Evolutionary conservation across 2,329 filamentous ascomycete genomes (phyloP), one percentile per base, ranked within the genome.

Genomic region (Chaetomium strumarium): DNA sequence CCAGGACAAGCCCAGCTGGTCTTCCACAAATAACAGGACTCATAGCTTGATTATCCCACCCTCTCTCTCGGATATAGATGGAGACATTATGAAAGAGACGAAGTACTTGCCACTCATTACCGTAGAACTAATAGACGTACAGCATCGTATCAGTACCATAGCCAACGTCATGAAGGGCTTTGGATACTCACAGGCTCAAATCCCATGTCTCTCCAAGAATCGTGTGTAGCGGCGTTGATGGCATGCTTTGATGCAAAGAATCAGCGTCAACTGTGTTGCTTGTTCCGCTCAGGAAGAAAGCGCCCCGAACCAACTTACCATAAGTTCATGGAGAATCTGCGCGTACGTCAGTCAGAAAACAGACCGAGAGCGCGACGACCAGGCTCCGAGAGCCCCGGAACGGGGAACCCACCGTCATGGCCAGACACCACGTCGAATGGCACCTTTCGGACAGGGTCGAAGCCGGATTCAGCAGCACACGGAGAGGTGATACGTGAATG

Each of bases 401-500:
- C 2, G 2, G 13, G 11, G 16, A 12, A 19, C 41, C 1, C 29
- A 53, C 46, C 46, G 51, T 49, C 12, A 31, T 12, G 4, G 51
- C 46, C 30, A 53, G 12, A 7, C 36, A 46, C 40, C 41, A 49
- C 11, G 8, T 40, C 6, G 51, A 36, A 9, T 49, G 49, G 24
- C 29, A 52, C 13, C 49, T 33, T 7, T 55, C 53, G 2, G 53
- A 31, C 17, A 46, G 31, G 12, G 53, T 55, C 9, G 53, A 39
- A 6, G 38, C n/a, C 12, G 45, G 49, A 17, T 46, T 37, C 30
- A 55, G 9, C 36, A 55, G 31, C 3, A 52, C 53, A 2, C 53
- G 49, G 9, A 55, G 45, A 5, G 36, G 37, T 9, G 17, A 16
- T 3, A 55, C 36, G 12, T 55, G 49, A 13, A 55, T 7, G 14